Percentiles rank a stretch among this genome's conserved stretches.
These are phyloP conservation scores for Thalassiosira livingstoniorum DNA, from an alignment of 352 stramenopile genomes.

Conservation along the genomic window DNA sequence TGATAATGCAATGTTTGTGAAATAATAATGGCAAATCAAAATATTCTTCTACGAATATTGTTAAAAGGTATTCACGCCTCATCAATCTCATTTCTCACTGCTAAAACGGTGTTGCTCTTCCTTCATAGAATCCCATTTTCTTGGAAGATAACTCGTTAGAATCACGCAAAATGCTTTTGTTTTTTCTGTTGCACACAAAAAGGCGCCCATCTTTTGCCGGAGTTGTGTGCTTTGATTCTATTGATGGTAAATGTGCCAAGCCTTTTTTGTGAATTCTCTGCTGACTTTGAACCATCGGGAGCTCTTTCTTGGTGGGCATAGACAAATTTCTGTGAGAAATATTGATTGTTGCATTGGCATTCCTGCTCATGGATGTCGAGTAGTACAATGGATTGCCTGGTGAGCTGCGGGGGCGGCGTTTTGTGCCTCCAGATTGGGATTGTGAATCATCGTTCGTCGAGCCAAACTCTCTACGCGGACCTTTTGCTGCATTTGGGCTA, in stretches of 20 bases:
- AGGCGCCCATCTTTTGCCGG: not conserved
- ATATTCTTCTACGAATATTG: no score
- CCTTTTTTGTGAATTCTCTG: not conserved
- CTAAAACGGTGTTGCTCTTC: slow-evolving; percentile 25
- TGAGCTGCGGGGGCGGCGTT: slow-evolving; percentile 7
- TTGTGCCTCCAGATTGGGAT: not conserved
- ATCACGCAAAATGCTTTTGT: slow-evolving; percentile 1
- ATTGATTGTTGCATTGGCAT: not conserved
- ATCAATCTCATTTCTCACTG: no score
- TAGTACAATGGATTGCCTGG: slow-evolving; percentile 27
- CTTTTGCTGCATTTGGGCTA: no score
- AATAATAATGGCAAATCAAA: no score
- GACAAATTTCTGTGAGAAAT: not conserved
- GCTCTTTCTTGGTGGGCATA: slow-evolving; percentile 3
- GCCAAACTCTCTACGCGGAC: no score
- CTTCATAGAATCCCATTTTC: slow-evolving; percentile 31
- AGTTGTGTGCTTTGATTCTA: slow-evolving; percentile 2
- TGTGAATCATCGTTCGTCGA: no score
- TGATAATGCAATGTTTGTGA: no score
- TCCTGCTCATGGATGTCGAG: slow-evolving; percentile 17
- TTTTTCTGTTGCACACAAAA: slow-evolving; percentile 18
- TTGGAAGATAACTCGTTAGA: not conserved
- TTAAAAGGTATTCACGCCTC: no score
- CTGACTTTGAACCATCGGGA: slow-evolving; percentile 1
- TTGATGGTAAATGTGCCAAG: not conserved